phyloP scores from a whole-genome alignment of 2,329 filamentous ascomycete genomes.

The Chaetomiaceae sp. region DNA sequence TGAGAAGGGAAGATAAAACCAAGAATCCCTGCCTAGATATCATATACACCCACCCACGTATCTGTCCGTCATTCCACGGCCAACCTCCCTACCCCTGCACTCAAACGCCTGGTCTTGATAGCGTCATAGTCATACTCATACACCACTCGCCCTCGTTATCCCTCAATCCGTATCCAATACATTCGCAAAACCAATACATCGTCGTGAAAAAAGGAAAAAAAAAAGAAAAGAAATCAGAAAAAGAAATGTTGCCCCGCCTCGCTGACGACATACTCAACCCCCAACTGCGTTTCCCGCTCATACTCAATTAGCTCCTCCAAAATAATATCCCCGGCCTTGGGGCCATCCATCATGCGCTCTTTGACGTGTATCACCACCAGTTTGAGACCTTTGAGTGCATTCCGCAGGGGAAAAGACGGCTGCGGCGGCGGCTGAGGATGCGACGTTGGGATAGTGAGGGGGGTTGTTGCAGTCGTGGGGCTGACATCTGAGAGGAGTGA shows the following conservation, averaged over 20 bases:
- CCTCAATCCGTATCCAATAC: no score
- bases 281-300: slow-evolving; percentile 61
- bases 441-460: background rate
- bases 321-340: slow-evolving; percentile 61
- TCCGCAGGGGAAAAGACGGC: slow-evolving; percentile 6
- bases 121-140: no score
- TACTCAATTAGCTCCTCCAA: slow-evolving; percentile 63
- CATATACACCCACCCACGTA: no score
- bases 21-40: no score
- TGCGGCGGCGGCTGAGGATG: background rate
- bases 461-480: background rate
- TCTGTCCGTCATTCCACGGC: no score
- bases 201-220: background rate
- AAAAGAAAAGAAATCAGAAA: slow-evolving; percentile 35
- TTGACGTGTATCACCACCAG: slow-evolving; percentile 94
- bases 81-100: no score
- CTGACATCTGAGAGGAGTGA: background rate
- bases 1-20: no score
- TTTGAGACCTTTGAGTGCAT: slow-evolving; percentile 61
- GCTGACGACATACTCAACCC: slow-evolving; percentile 75
- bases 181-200: background rate
- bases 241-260: slow-evolving; percentile 58
- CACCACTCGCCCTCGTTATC: no score
- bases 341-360: slow-evolving; percentile 72
- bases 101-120: no score